Percentiles rank a stretch among this genome's conserved stretches.
phyloP scores from a whole-genome alignment of 768 basidiomycete species.

The Pleurotus eryngii region DNA sequence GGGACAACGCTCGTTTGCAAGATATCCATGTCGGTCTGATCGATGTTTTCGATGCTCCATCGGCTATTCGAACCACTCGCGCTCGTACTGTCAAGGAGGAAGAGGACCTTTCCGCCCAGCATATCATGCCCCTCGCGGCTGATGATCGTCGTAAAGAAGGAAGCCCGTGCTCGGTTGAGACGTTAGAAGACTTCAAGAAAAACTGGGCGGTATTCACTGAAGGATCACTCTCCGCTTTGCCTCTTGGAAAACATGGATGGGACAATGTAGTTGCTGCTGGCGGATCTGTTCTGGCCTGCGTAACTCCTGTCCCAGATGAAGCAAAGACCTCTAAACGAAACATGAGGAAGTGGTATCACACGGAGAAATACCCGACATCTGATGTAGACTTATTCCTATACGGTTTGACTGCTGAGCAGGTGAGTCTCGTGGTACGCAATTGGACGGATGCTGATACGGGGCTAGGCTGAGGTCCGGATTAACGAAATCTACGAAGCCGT shows the following conservation, averaged over 20 bases:
- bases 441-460: background rate
- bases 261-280: slow-evolving; percentile 63
- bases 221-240: slow-evolving; percentile 54
- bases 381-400: slow-evolving; percentile 65
- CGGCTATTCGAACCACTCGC: slow-evolving; percentile 44
- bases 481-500: slow-evolving; percentile 59
- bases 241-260: slow-evolving; percentile 39
- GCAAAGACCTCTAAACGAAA: slow-evolving; percentile 51
- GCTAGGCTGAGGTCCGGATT: slow-evolving; percentile 57
- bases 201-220: slow-evolving; percentile 66
- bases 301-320: slow-evolving; percentile 46
- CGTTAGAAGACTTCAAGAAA: slow-evolving; percentile 57
- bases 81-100: slow-evolving; percentile 45
- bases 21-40: slow-evolving; percentile 57
- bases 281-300: slow-evolving; percentile 56
- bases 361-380: slow-evolving; percentile 51
- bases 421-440: slow-evolving; percentile 15
- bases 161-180: slow-evolving; percentile 41
- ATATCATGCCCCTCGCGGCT: slow-evolving; percentile 52
- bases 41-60: slow-evolving; percentile 52
- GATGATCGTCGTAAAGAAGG: slow-evolving; percentile 46
- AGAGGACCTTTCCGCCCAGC: slow-evolving; percentile 40
- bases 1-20: slow-evolving; percentile 36
- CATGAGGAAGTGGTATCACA: slow-evolving; percentile 57
- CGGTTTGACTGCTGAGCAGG: slow-evolving; percentile 54